Evolutionary conservation across 331 rosid species (phyloP).

Genomic region (Ulmus americana): DNA sequence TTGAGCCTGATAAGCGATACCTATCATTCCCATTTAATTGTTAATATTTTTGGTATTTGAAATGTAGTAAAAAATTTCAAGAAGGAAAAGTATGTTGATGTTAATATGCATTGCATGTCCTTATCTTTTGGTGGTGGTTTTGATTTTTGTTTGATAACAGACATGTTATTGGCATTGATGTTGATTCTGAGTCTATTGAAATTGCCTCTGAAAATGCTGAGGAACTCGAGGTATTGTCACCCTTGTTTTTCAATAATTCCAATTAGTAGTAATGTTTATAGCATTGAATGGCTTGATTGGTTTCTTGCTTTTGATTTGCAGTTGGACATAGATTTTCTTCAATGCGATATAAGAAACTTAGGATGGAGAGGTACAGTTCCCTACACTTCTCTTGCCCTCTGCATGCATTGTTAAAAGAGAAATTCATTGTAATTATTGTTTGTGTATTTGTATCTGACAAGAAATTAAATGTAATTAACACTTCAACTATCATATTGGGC

Average conservation of each 20-base stretch:
- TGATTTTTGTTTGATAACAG: constrained; percentile 46
- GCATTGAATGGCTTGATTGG: constrained; percentile 9
- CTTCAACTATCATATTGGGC: neutral
- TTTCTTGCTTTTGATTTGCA: constrained; percentile 34
- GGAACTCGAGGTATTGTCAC: constrained; percentile 67
- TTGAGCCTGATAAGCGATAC: neutral
- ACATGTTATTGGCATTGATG: constrained; percentile 72
- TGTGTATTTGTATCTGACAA: too few species aligned
- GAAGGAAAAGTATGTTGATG: neutral
- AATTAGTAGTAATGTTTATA: constrained; percentile 10
- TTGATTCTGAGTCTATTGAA: constrained; percentile 77
- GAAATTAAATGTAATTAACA: too few species aligned
- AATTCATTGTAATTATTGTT: neutral
- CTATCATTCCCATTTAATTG: neutral
- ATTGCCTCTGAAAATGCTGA: constrained; percentile 69
- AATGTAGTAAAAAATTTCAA: neutral
- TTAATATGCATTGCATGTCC: neutral
- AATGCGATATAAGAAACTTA: constrained; percentile 51
- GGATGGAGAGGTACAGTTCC: constrained; percentile 57
- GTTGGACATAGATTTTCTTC: constrained; percentile 77
- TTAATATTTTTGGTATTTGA: neutral
- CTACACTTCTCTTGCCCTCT: neutral
- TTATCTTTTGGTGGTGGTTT: constrained; percentile 1
- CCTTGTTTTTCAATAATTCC: too few species aligned
- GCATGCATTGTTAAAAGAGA: neutral